Percentiles rank a stretch among this genome's conserved stretches.
Evolutionary conservation across 441 rosid genomes (phyloP).

Genomic region (Gossypium lobatum): DNA sequence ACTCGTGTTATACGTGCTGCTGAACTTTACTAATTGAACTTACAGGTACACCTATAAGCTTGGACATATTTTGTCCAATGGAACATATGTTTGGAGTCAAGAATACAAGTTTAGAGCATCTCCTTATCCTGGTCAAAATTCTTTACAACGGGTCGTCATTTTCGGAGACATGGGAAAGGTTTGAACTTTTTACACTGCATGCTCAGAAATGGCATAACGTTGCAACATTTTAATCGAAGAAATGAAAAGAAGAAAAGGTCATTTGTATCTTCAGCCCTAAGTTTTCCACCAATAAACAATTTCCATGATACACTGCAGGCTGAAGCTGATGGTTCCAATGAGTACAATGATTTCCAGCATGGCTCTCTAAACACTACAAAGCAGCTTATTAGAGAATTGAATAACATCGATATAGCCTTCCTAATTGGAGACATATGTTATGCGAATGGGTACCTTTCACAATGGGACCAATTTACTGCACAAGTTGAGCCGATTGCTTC

Average conservation of each 20-base stretch:
- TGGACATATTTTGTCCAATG: slow-evolving; percentile 59
- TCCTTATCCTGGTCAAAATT: slow-evolving; percentile 77
- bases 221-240: too few relatives aligned
- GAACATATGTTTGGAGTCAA: slow-evolving; percentile 57
- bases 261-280: too few relatives aligned
- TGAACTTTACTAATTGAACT: background rate
- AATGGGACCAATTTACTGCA: slow-evolving; percentile 83
- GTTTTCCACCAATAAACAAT: background rate
- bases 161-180: slow-evolving; percentile 98
- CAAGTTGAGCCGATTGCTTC: slow-evolving; percentile 82
- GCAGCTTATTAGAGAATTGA: slow-evolving; percentile 57
- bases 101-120: slow-evolving; percentile 64
- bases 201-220: background rate
- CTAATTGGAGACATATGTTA: slow-evolving; percentile 83
- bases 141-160: slow-evolving; percentile 66
- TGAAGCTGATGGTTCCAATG: slow-evolving; percentile 78
- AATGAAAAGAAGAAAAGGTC: too few relatives aligned
- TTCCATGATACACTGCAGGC: slow-evolving; percentile 40
- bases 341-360: slow-evolving; percentile 50
- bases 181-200: slow-evolving; percentile 7
- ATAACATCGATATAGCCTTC: slow-evolving; percentile 63
- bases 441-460: slow-evolving; percentile 78
- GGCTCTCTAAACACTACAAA: slow-evolving; percentile 80
- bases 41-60: slow-evolving; percentile 65
- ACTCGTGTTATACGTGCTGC: background rate